Evolutionary conservation across 2,329 filamentous ascomycete species (phyloP), one percentile per base, ranked within the genome.

Genomic region (Pleurostoma richardsiae): DNA sequence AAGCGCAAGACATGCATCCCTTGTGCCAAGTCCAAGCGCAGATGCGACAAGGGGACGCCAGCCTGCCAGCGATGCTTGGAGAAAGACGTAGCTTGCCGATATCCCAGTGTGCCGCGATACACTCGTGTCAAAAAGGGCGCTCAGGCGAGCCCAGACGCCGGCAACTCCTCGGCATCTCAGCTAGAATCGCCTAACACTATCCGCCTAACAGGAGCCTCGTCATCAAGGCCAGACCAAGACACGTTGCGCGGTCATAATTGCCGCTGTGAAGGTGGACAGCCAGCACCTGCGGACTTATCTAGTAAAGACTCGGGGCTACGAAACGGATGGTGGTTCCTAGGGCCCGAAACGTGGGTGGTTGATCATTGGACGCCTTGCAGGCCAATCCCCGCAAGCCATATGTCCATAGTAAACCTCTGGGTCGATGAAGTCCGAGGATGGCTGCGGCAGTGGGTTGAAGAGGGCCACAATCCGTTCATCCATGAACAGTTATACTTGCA

Each of bases 1-100:
- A 49, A 49, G 40, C 49, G 43, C 41, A 57, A 54, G n/a, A 53
- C 56, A 3, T 60, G 57, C 31, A n/a, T 10, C 6, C 45, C 50
- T 1, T 60, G 56, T 33, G 51, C 54, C 8, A 51, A 42, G 26
- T 48, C 57, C 3, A 60, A 60, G 47, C 52, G 56, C 6, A 53
- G 42, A 42, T 60, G 56, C 44, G 52, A 46, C 6, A 54, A 45
- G 31, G 47, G 54, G 39, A 48, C 42, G 26, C 57, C 56, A 3
- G 42, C 49, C 3, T 62, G 61, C 46, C 40, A 45, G 30, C 49
- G 61, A 19, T 61, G 60, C 41, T 27, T 41, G 6, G 48, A 50
- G 6, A 51, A 45, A 10, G 49, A 49, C 7, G 33, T 47, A n/a
- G 11, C 8, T 6, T 62, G 60, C 45, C 42, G 52, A 6, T 63